Conservation (phyloP, 1,284 basidiomycete genomes). For the Melampsora americana region DNA sequence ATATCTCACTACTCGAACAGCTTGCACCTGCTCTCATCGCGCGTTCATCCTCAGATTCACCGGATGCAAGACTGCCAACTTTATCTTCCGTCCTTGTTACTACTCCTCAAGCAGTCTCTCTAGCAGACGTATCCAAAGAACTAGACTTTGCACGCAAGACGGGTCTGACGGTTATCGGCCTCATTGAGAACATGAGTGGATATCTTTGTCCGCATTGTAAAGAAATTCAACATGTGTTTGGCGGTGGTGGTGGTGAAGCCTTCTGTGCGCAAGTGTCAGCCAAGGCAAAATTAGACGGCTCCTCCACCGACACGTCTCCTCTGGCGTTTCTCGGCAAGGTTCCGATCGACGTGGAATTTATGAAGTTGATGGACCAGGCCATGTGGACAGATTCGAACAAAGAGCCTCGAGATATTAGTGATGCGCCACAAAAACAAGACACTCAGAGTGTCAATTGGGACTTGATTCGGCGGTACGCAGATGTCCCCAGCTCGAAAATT, state of each 20-base stretch:
- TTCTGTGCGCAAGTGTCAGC: conserved; percentile 47
- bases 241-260: conserved; percentile 83
- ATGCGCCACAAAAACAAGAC: not conserved
- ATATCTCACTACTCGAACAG: conserved; percentile 90
- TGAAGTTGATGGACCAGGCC: conserved; percentile 76
- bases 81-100: conserved; percentile 83
- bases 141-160: conserved; percentile 72
- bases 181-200: conserved; percentile 99
- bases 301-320: conserved; percentile 60
- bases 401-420: not conserved
- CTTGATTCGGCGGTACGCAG: not conserved
- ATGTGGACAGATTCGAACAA: conserved; percentile 40
- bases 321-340: conserved; percentile 80
- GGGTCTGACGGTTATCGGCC: conserved; percentile 80
- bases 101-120: conserved; percentile 92
- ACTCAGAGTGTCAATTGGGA: not conserved
- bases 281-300: conserved; percentile 45
- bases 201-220: conserved; percentile 83
- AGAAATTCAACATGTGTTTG: conserved; percentile 91
- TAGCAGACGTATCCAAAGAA: conserved; percentile 92
- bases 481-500: not conserved
- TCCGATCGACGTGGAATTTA: conserved; percentile 89
- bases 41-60: conserved; percentile 26
- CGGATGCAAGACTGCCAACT: conserved; percentile 46
- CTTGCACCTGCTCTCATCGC: conserved; percentile 66